Evolutionary conservation across 106 monocot genomes (phyloP).

Genomic region (Acorus calamus): DNA sequence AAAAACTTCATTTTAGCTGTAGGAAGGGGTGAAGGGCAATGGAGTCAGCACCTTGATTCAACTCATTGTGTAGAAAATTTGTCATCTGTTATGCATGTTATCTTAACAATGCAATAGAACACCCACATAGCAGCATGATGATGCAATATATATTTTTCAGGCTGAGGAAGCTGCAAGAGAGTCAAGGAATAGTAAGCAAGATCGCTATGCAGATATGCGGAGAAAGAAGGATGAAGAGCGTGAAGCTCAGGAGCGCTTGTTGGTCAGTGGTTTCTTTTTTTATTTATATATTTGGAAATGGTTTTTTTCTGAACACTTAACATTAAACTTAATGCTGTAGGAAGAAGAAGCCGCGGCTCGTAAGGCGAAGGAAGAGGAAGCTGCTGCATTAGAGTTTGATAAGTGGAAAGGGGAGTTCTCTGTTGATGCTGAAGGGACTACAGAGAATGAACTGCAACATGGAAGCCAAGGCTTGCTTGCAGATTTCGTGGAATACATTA

Average conservation of each 20-base stretch:
- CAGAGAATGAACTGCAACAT: constrained; percentile 68
- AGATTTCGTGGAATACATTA: constrained; percentile 94
- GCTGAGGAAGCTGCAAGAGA: constrained; percentile 88
- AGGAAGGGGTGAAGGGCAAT: too few relatives aligned
- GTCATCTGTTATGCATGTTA: too few relatives aligned
- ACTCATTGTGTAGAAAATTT: too few relatives aligned
- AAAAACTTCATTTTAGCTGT: too few relatives aligned
- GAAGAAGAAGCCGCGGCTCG: constrained; percentile 83
- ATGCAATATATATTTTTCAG: constrained; percentile 20
- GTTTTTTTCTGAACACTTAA: constrained; percentile 2
- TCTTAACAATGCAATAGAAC: too few relatives aligned
- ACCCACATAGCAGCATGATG: not conserved
- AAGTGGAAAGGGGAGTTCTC: constrained; percentile 98
- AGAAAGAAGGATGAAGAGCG: constrained; percentile 94
- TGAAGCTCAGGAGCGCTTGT: constrained; percentile 66
- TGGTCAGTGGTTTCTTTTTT: constrained; percentile 33
- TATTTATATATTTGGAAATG: constrained; percentile 2
- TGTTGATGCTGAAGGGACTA: constrained; percentile 87
- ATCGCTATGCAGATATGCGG: constrained; percentile 72
- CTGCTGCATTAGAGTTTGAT: constrained; percentile 82
- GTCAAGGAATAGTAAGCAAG: constrained; percentile 68
- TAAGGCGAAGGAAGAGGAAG: constrained; percentile 86
- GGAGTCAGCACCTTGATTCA: too few relatives aligned
- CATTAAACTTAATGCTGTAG: constrained; percentile 21
- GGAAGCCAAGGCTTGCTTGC: constrained; percentile 52